Evolutionary conservation across 202 grass and related monocot genomes (phyloP).

Genomic region (Dendrocalamus latiflorus): DNA sequence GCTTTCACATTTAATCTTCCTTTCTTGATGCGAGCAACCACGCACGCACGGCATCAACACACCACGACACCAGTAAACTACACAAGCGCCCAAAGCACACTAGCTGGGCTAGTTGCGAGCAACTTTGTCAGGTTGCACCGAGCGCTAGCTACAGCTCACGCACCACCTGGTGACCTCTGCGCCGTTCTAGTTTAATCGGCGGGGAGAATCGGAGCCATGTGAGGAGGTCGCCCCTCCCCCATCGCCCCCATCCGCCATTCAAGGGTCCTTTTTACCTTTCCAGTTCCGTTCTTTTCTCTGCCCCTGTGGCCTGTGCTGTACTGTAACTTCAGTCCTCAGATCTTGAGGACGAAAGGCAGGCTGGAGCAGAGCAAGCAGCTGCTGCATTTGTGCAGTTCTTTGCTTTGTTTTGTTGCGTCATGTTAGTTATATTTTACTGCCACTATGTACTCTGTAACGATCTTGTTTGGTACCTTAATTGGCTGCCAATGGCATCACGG

Average conservation of each 20-base stretch:
- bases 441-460: background rate
- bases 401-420: background rate
- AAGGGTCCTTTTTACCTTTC: slow-evolving; percentile 32
- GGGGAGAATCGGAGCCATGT: slow-evolving; percentile 41
- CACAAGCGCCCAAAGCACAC: slow-evolving; percentile 31
- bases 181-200: no score
- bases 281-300: background rate
- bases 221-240: slow-evolving; percentile 8
- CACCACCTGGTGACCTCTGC: no score
- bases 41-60: background rate
- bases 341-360: background rate
- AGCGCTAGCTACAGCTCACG: no score
- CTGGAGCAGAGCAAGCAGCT: slow-evolving; percentile 2
- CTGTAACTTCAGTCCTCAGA: slow-evolving; percentile 9
- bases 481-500: background rate
- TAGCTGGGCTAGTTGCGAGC: slow-evolving; percentile 8
- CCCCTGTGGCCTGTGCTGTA: background rate
- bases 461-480: background rate
- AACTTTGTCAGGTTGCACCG: slow-evolving; percentile 36
- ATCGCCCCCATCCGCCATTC: slow-evolving; percentile 22
- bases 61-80: background rate
- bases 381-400: background rate
- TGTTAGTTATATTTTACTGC: background rate
- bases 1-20: background rate
- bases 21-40: slow-evolving; percentile 25